Evolutionary conservation across 1,139 yeast species (phyloP).

Genomic region (Suhomyces wounanorum): DNA sequence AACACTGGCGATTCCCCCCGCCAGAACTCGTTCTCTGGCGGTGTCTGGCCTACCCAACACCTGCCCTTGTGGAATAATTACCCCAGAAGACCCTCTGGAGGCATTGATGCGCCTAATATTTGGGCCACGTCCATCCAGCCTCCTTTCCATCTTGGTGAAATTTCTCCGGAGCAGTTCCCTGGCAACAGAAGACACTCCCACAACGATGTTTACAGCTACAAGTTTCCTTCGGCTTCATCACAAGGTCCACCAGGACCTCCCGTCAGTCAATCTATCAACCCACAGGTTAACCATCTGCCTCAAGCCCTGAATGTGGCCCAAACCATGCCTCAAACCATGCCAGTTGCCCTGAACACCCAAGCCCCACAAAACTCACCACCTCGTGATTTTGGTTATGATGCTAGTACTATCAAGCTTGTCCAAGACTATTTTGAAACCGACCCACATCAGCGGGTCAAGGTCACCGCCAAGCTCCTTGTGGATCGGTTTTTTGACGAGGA

Average conservation of each 20-base stretch:
- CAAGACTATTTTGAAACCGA: conserved; percentile 41
- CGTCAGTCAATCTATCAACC: background rate
- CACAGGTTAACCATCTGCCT: background rate
- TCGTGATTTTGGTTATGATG: conserved; percentile 4
- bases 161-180: conserved; percentile 6
- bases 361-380: background rate
- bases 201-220: conserved; percentile 23
- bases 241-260: background rate
- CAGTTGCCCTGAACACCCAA: background rate
- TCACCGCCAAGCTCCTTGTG: conserved; percentile 21
- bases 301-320: background rate
- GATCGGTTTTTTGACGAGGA: conserved; percentile 23
- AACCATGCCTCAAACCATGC: background rate
- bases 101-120: conserved; percentile 15
- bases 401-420: conserved; percentile 23
- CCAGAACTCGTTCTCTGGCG: conserved; percentile 4
- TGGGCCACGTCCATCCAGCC: conserved; percentile 14
- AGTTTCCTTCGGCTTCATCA: background rate
- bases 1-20: conserved; percentile 1
- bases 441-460: conserved; percentile 45
- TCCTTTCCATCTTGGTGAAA: conserved; percentile 4
- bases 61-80: conserved; percentile 10
- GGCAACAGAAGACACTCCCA: conserved; percentile 29
- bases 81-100: conserved; percentile 11
- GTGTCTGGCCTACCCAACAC: conserved; percentile 1